phyloP scores from a whole-genome alignment of 768 basidiomycete species.

The Crucibulum laeve region DNA sequence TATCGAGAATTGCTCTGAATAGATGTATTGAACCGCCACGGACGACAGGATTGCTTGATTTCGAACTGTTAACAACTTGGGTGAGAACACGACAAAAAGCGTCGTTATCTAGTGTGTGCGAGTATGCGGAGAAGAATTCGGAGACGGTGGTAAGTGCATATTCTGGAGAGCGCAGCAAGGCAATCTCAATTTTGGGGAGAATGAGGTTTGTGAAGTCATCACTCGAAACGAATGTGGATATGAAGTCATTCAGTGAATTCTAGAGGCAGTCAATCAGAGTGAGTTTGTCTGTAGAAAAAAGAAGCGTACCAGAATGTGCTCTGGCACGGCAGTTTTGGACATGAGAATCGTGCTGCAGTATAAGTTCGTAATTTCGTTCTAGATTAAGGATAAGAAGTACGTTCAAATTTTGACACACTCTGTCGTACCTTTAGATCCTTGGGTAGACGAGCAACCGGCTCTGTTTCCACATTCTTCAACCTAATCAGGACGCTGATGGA shows the following conservation, averaged over 20 bases:
- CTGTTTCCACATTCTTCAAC: constrained; percentile 51
- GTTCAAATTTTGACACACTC: neutral
- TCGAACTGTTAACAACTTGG: constrained; percentile 62
- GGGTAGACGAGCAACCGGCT: constrained; percentile 36
- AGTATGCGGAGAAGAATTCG: constrained; percentile 54
- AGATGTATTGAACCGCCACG: constrained; percentile 53
- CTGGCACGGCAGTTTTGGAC: constrained; percentile 57
- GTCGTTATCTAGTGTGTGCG: constrained; percentile 41
- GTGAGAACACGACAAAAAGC: constrained; percentile 51
- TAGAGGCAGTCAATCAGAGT: constrained; percentile 16
- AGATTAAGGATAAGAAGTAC: constrained; percentile 3
- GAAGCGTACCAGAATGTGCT: constrained; percentile 51
- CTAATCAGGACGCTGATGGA: constrained; percentile 68
- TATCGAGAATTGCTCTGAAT: constrained; percentile 45
- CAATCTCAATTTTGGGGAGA: constrained; percentile 75
- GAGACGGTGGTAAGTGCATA: constrained; percentile 55
- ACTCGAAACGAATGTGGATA: constrained; percentile 42
- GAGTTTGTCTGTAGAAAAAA: neutral
- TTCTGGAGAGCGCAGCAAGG: constrained; percentile 80
- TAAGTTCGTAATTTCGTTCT: constrained; percentile 56
- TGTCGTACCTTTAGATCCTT: constrained; percentile 40
- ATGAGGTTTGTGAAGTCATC: constrained; percentile 50
- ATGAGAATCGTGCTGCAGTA: constrained; percentile 63
- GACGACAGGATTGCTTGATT: constrained; percentile 65
- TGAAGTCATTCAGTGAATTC: constrained; percentile 60